A percentile compares a stretch with the other conserved stretches of the same genome.
Conservation (phyloP, 371 early-diverging fungal species). For the Mortierella polycephala region DNA sequence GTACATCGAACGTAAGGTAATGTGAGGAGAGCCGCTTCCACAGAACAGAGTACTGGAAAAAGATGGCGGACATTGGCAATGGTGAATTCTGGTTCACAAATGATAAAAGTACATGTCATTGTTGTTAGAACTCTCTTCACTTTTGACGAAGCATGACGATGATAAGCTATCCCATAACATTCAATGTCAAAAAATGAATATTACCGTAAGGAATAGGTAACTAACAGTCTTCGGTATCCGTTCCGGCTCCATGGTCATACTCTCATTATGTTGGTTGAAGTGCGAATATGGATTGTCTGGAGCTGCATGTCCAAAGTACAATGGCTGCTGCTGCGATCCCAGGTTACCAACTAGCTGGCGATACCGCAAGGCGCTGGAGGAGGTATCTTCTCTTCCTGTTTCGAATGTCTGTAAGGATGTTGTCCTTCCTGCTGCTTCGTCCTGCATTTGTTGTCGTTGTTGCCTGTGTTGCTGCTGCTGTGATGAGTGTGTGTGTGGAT, state of each 20-base stretch:
- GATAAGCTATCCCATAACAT: no score
- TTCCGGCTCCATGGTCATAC: conserved; percentile 6
- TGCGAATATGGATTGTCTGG: not conserved
- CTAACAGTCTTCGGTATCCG: conserved; percentile 30
- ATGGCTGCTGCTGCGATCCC: conserved; percentile 6
- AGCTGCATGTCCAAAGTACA: not conserved
- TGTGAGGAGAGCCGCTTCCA: conserved; percentile 72
- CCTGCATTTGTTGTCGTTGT: conserved; percentile 3
- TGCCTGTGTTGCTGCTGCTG: not conserved
- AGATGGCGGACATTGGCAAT: conserved; percentile 66
- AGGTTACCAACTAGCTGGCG: not conserved
- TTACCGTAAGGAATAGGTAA: conserved; percentile 42
- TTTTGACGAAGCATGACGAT: not conserved
- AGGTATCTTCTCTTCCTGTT: not conserved
- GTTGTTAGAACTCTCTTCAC: not conserved
- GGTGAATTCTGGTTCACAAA: conserved; percentile 60
- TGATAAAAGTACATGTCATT: not conserved
- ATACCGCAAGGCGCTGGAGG: no score
- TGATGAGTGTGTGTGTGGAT: conserved; percentile 4
- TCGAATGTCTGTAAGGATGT: conserved; percentile 1
- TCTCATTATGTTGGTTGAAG: conserved; percentile 2
- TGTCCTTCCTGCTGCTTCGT: conserved; percentile 8
- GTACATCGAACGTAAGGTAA: conserved; percentile 67
- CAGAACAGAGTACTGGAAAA: conserved; percentile 69
- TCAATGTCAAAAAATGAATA: not conserved